phyloP scores from a whole-genome alignment of 2,329 filamentous ascomycete species.

The Pseudogymnoascus sp. region DNA sequence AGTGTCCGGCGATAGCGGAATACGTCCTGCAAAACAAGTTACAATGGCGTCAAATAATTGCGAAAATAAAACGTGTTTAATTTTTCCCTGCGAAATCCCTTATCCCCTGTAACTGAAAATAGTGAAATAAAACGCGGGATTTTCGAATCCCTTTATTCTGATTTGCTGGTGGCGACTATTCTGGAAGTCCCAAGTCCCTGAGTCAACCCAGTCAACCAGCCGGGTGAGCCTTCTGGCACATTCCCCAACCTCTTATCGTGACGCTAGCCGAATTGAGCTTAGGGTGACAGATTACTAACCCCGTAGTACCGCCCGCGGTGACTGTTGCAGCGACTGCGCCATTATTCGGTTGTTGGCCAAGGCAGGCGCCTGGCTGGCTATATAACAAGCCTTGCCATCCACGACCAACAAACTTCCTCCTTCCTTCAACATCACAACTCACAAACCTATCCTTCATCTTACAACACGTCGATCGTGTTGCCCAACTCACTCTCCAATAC shows the following conservation, averaged over 20 bases:
- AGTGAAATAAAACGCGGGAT: background rate
- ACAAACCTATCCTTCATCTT: background rate
- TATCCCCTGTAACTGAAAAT: background rate
- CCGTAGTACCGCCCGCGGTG: background rate
- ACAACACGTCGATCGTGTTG: background rate
- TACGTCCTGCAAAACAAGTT: background rate
- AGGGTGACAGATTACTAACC: constrained; percentile 1
- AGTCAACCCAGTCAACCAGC: background rate
- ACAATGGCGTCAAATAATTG: background rate
- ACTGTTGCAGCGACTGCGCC: background rate
- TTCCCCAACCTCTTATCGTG: background rate
- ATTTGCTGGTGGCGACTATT: background rate
- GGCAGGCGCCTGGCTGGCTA: constrained; percentile 12
- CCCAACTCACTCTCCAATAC: constrained; percentile 15
- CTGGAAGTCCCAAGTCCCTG: background rate
- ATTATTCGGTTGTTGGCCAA: constrained; percentile 1
- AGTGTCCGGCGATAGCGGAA: background rate
- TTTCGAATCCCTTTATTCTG: background rate
- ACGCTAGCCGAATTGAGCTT: background rate
- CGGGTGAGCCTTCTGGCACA: constrained; percentile 4
- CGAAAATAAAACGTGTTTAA: background rate
- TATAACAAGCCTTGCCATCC: constrained; percentile 13
- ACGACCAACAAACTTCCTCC: constrained; percentile 11
- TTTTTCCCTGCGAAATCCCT: background rate
- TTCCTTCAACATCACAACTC: constrained; percentile 9